These are phyloP conservation scores for Aspergillus taichungensis DNA, from an alignment of 495 filamentous ascomycete genomes.

Conservation along the genomic window DNA sequence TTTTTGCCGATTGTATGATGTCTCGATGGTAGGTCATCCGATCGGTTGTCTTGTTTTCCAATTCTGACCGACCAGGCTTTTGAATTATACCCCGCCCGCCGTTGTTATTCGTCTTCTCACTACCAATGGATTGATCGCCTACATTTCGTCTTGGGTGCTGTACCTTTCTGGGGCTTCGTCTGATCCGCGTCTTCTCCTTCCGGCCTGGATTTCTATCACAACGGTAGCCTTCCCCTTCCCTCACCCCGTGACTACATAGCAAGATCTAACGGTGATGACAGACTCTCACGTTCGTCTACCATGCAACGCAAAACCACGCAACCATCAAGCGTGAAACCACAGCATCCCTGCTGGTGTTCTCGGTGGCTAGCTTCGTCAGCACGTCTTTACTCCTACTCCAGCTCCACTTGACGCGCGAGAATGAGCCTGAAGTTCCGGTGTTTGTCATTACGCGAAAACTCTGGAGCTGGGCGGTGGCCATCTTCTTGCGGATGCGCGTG, in stretches of 20 bases:
- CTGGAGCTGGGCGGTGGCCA: conserved; percentile 35
- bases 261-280: conserved; percentile 17
- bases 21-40: conserved; percentile 60
- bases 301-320: conserved; percentile 71
- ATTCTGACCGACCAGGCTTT: conserved; percentile 45
- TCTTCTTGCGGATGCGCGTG: conserved; percentile 35
- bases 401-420: conserved; percentile 55
- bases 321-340: conserved; percentile 74
- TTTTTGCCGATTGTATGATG: conserved; percentile 90
- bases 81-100: conserved; percentile 79
- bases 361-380: conserved; percentile 64
- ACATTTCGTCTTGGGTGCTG: conserved; percentile 71
- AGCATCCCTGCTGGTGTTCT: conserved; percentile 68
- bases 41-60: neutral
- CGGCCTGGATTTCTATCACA: conserved; percentile 79
- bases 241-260: neutral
- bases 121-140: conserved; percentile 70
- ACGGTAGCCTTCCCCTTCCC: conserved; percentile 38
- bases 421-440: conserved; percentile 55
- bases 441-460: conserved; percentile 43
- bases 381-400: conserved; percentile 63
- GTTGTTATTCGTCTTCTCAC: conserved; percentile 78
- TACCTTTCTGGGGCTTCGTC: conserved; percentile 65
- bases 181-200: conserved; percentile 69
- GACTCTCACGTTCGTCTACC: conserved; percentile 72